Base-by-base conservation (phyloP, 2,329 filamentous ascomycete genomes). In the Colletotrichum sidae region DNA sequence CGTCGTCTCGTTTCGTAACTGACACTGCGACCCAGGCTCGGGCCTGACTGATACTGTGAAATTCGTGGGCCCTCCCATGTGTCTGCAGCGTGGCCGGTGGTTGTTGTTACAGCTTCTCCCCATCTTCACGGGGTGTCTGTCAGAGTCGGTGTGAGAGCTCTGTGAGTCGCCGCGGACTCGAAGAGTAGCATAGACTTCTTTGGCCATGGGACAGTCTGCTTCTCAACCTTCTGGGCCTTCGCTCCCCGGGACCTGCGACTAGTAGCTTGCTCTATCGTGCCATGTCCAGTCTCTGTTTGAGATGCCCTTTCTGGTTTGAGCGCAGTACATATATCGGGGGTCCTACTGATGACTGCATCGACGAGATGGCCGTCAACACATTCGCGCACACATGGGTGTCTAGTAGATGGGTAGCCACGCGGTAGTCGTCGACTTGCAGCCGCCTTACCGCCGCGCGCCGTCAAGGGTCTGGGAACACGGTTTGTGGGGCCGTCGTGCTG, bases 381-480 rank as follows among this genome's bases (percentile, higher is more conserved):
- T 25, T 25, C 25, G 25, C 25, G 42, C 13, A 15, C 15, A 44
- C 11, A 65, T 57, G 62, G 52, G 46, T 41, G 58, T 53, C 37
- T 25, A 25, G 4, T 25, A 25, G 53, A 55, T 65, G 47, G 52
- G 53, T 44, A 42, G 53, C 63, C 63, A 66, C 58, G 63, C 63
- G 63, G 63, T 66, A 66, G 63, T 66, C 63, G 63, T 66, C 42
- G 53, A 57, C 58, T 25, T 66, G 63, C 63, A 66, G 63, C 63
- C 63, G 63, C 63, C 63, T 57, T 66, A 63, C 63, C 63, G 63
- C 63, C 58, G 58, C 6, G 25, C 25, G 25, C 25, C 45, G 47
- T 35, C 58, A 45, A 63, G 63, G 63, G 41, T 66, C 53, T 57
- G 47, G 63, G 52, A 53, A 66, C 35, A 63, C 63, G 63, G 63